Percentiles rank a stretch among this genome's conserved stretches.
phyloP scores from a whole-genome alignment of 129 eudicot species.

The Scalesia atractyloides region DNA sequence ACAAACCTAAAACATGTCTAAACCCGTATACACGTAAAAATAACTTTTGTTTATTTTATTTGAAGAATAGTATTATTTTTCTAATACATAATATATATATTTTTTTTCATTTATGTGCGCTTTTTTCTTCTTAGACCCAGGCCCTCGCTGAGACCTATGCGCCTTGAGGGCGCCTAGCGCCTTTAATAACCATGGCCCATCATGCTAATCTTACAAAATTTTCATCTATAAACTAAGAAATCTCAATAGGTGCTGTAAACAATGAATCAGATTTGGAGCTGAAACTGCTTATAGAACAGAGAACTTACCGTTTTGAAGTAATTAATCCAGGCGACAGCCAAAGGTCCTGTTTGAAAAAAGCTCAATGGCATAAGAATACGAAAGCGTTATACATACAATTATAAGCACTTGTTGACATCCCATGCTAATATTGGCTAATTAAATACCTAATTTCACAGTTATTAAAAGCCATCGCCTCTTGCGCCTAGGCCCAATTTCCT shows the following conservation, averaged over 20 bases:
- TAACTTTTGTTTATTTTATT: too few relatives aligned
- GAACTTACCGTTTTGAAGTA: conserved; percentile 57
- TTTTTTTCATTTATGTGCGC: too few relatives aligned
- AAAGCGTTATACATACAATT: conserved; percentile 2
- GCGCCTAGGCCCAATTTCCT: too few relatives aligned
- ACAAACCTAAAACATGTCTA: too few relatives aligned
- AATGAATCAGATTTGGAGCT: conserved; percentile 4
- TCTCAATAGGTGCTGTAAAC: conserved; percentile 5
- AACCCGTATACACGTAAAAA: too few relatives aligned
- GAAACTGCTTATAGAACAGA: neutral
- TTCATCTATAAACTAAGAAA: neutral
- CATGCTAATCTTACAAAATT: neutral
- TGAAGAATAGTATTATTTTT: too few relatives aligned
- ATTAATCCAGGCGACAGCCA: conserved; percentile 62
- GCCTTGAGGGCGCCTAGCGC: too few relatives aligned
- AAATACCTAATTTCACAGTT: neutral
- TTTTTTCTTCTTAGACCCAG: too few relatives aligned
- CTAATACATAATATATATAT: too few relatives aligned
- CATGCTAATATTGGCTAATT: neutral
- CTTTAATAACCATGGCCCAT: too few relatives aligned
- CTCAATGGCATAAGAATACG: conserved; percentile 9
- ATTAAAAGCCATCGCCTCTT: too few relatives aligned
- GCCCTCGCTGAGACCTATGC: too few relatives aligned
- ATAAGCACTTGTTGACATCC: conserved; percentile 10
- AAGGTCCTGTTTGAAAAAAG: conserved; percentile 46